Percentiles rank a stretch among this genome's conserved stretches.
phyloP scores from a whole-genome alignment of 1,284 basidiomycete genomes.

The Leccinum insigne region DNA sequence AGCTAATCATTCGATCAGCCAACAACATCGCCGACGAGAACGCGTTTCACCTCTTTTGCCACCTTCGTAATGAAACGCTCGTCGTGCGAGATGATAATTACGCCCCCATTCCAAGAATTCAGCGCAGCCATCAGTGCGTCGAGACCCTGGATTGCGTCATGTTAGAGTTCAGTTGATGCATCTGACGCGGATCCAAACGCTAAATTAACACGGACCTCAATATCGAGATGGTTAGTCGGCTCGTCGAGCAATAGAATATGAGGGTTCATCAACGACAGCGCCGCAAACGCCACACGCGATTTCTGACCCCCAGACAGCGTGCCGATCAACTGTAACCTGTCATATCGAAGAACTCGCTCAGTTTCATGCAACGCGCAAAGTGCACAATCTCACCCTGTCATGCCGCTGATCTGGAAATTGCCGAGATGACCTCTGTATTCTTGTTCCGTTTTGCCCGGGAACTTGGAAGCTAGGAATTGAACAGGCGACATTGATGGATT shows the following conservation, averaged over 20 bases:
- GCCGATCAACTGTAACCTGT: slow-evolving; percentile 73
- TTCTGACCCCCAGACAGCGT: slow-evolving; percentile 97
- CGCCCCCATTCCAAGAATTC: slow-evolving; percentile 94
- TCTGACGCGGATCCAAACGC: neutral
- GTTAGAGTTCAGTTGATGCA: neutral
- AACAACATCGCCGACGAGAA: neutral
- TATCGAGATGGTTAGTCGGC: slow-evolving; percentile 98
- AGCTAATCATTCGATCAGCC: slow-evolving; percentile 46
- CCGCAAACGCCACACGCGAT: slow-evolving; percentile 93
- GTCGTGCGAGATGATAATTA: slow-evolving; percentile 93
- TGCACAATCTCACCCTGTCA: slow-evolving; percentile 67
- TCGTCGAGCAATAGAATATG: slow-evolving; percentile 92
- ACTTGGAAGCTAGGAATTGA: slow-evolving; percentile 88
- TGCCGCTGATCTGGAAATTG: slow-evolving; percentile 98
- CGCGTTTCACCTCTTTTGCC: slow-evolving; percentile 61
- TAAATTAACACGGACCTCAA: slow-evolving; percentile 55
- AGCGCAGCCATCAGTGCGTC: slow-evolving; percentile 94
- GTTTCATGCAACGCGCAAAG: neutral
- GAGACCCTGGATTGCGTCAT: slow-evolving; percentile 59
- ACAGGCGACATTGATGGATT: slow-evolving; percentile 87
- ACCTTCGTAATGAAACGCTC: slow-evolving; percentile 89
- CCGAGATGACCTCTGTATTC: slow-evolving; percentile 96
- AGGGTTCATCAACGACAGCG: slow-evolving; percentile 86
- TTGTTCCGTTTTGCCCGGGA: slow-evolving; percentile 95
- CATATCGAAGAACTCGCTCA: slow-evolving; percentile 1